phyloP scores from a whole-genome alignment of 441 rosid genomes.

The Iberis amara region DNA sequence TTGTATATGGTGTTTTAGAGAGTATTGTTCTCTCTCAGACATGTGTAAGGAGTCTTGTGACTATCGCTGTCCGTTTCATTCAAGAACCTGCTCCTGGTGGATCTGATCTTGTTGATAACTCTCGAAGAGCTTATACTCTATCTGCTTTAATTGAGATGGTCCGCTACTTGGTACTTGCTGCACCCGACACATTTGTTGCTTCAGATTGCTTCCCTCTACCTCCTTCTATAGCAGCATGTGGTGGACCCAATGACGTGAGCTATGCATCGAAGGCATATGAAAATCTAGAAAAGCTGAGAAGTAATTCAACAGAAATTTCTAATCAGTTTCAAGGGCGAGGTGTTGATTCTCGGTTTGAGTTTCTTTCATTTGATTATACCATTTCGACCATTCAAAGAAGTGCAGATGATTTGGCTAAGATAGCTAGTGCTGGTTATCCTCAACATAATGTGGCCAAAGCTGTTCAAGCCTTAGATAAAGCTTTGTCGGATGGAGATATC shows the following conservation, averaged over 20 bases:
- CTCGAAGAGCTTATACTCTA: conserved; percentile 85
- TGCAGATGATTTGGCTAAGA: conserved; percentile 75
- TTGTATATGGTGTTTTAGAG: conserved; percentile 86
- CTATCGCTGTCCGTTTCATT: conserved; percentile 73
- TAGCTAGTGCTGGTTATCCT: conserved; percentile 65
- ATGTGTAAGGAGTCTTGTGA: conserved; percentile 74
- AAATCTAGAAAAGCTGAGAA: conserved; percentile 57
- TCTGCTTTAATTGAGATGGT: conserved; percentile 93
- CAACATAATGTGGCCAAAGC: conserved; percentile 75
- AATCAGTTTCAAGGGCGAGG: conserved; percentile 53
- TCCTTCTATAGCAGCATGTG: conserved; percentile 60
- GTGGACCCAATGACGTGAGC: conserved; percentile 65
- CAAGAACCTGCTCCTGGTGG: conserved; percentile 88
- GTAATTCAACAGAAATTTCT: conserved; percentile 46
- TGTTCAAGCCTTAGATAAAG: conserved; percentile 84
- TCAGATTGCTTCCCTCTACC: conserved; percentile 96
- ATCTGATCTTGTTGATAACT: conserved; percentile 92
- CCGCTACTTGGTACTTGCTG: conserved; percentile 84
- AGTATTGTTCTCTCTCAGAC: conserved; percentile 80
- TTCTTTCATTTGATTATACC: conserved; percentile 61
- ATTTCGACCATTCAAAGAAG: conserved; percentile 68
- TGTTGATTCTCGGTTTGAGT: conserved; percentile 69
- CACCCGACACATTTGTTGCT: conserved; percentile 95
- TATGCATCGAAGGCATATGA: conserved; percentile 65
- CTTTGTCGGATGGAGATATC: conserved; percentile 74